These are phyloP conservation scores for Trypanosoma avium DNA, from an alignment of 208 protist species.

Conservation along the genomic window DNA sequence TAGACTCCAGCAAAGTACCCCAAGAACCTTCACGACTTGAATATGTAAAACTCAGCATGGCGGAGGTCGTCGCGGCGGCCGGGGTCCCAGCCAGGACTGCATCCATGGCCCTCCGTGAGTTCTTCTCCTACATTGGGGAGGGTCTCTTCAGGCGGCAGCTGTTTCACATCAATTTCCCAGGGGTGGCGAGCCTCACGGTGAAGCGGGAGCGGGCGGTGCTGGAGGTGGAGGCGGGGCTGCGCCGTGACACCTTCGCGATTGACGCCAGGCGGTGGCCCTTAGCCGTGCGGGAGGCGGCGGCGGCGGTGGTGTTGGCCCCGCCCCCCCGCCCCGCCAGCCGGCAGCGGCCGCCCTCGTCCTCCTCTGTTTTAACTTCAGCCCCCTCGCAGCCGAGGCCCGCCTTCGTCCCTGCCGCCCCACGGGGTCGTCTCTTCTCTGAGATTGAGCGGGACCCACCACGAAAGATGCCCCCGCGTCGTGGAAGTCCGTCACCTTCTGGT, in stretches of 20 bases:
- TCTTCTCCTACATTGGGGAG: constrained; percentile 84
- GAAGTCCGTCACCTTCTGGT: no score
- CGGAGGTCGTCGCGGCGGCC: constrained; percentile 64
- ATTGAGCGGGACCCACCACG: constrained; percentile 64
- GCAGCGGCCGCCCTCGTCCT: constrained; percentile 18
- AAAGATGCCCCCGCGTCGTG: constrained; percentile 25
- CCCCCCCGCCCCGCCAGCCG: constrained; percentile 16
- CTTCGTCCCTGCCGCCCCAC: constrained; percentile 63
- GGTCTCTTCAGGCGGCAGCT: constrained; percentile 63
- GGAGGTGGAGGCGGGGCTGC: constrained; percentile 50
- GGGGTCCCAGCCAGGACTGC: constrained; percentile 67
- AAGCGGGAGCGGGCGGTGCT: constrained; percentile 62
- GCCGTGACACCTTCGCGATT: constrained; percentile 60
- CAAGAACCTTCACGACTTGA: constrained; percentile 13
- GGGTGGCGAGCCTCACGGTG: constrained; percentile 56
- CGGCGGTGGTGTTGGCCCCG: constrained; percentile 18
- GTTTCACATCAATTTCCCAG: constrained; percentile 66
- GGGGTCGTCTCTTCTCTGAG: constrained; percentile 75
- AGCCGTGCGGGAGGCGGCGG: constrained; percentile 40
- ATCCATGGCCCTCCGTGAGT: constrained; percentile 67
- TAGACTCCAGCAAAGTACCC: constrained; percentile 32
- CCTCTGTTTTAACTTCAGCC: constrained; percentile 19
- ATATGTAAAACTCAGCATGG: constrained; percentile 43
- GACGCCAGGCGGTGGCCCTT: constrained; percentile 73
- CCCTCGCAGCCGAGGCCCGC: constrained; percentile 33